A percentile compares a stretch with the other conserved stretches of the same genome.
Evolutionary conservation across 768 basidiomycete species (phyloP).

Genomic region (Tulasnella sp.): DNA sequence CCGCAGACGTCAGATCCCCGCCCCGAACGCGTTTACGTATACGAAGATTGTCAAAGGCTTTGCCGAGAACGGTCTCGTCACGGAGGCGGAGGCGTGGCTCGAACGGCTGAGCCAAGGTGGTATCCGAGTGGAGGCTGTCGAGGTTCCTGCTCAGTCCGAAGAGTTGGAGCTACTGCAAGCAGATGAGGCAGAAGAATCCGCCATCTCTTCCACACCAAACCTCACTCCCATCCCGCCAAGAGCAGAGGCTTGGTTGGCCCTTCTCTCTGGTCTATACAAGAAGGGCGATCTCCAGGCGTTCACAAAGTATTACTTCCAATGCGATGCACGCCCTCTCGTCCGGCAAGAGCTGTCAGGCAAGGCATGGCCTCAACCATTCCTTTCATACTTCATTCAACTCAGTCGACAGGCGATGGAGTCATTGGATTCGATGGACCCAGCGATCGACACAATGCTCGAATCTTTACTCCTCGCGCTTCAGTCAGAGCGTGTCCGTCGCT

Average conservation of each 20-base stretch:
- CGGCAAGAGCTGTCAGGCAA: background rate
- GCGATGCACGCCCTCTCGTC: background rate
- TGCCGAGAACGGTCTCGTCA: conserved; percentile 45
- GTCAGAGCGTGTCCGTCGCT: too few relatives aligned
- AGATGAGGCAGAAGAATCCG: background rate
- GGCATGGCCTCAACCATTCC: conserved; percentile 1
- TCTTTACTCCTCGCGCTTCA: background rate
- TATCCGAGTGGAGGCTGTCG: background rate
- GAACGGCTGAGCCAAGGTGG: conserved; percentile 27
- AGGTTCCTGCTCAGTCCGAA: background rate
- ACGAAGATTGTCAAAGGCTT: conserved; percentile 55
- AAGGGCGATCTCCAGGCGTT: background rate
- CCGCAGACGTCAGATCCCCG: conserved; percentile 25
- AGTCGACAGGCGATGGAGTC: background rate
- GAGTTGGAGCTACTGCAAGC: background rate
- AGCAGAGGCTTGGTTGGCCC: conserved; percentile 11
- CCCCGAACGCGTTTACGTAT: conserved; percentile 52
- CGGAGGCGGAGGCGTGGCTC: conserved; percentile 62
- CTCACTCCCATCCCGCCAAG: background rate
- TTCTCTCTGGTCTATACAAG: background rate
- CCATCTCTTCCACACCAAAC: background rate
- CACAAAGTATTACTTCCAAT: background rate
- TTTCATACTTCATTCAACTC: conserved; percentile 1
- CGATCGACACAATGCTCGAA: conserved; percentile 2
- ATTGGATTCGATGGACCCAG: background rate